Base-by-base conservation (phyloP, 108 stramenopile species). In the Cylindrotheca fusiformis region DNA sequence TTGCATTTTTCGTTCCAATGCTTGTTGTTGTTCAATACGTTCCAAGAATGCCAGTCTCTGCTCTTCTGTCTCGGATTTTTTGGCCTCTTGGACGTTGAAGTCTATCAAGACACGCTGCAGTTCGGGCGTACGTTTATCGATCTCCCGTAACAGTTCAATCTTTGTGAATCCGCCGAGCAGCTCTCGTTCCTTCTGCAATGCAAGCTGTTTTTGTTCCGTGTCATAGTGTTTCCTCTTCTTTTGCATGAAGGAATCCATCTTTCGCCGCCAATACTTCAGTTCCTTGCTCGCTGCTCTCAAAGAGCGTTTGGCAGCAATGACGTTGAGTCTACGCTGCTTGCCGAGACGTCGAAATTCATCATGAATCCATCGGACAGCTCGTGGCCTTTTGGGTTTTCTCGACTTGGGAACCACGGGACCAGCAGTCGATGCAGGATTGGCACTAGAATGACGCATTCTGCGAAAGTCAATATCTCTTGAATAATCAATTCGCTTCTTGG, bases 261-360 rank as follows among this genome's bases (percentile, higher is more conserved):
- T 23, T 28, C 52, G 41, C 25, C 57, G 36, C 61, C 71, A 80
- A 28, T 69, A 61, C 23, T 26, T 51, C 1, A 58, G 8, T 56
- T 76, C 71, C 17, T 51, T 47, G 33, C 58, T 24, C 1, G 82
- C 72, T 10, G 6, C 3, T 19, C 68, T 54, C 18, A 55, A 12
- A 1, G 52, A 23, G 23, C 58, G 46, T 41, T 68, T 62, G 0
- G 54, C 60, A 12, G 19, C 12, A 27, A 63, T 70, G 46, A 74
- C 24, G 29, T 55, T 62, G n/a, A 60, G 17, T 41, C 31, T 65
- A 32, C 68, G 61, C 25, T 48, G 27, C 20, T 60, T 36, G 14
- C 55, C 31, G 18, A 84, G 63, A 4, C 72, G 71, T 14, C 31
- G 22, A 53, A 84, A 74, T 52, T 84, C 78, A 2, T 47, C 23